Percentiles rank a stretch among this genome's conserved stretches.
phyloP scores from a whole-genome alignment of 2,329 filamentous ascomycete species.

The Pseudovirgaria hyperparasitica region DNA sequence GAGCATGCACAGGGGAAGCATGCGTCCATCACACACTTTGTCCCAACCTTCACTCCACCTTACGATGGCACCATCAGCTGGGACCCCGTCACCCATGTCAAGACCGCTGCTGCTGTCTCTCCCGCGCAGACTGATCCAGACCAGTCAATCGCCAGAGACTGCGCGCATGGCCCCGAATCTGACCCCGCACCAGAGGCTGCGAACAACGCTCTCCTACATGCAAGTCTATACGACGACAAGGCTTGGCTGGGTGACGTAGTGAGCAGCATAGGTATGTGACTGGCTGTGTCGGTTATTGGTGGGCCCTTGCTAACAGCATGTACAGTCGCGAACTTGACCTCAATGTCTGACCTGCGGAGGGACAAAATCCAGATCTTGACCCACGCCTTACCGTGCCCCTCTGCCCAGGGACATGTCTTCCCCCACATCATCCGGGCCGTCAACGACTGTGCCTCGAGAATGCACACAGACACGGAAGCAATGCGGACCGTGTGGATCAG shows the following conservation, averaged over 20 bases:
- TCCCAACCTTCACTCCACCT: conserved; percentile 33
- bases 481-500: conserved; percentile 47
- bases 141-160: conserved; percentile 14
- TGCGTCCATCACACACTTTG: conserved; percentile 15
- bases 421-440: conserved; percentile 41
- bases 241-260: conserved; percentile 19
- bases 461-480: conserved; percentile 37
- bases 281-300: background rate
- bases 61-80: conserved; percentile 30
- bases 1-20: conserved; percentile 16
- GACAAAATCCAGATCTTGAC: conserved; percentile 44
- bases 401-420: conserved; percentile 37
- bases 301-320: conserved; percentile 3
- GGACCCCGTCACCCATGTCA: conserved; percentile 23
- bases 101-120: conserved; percentile 23
- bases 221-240: conserved; percentile 13
- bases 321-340: conserved; percentile 19
- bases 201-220: conserved; percentile 12
- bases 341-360: conserved; percentile 16
- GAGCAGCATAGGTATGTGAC: conserved; percentile 19
- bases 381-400: conserved; percentile 47
- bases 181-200: conserved; percentile 14
- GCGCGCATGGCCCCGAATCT: conserved; percentile 8
- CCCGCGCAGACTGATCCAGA: conserved; percentile 26
- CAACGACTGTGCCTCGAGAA: too few species aligned